Conservation (phyloP, 73 alveolate species). For the Paramecium sexaurelia region DNA sequence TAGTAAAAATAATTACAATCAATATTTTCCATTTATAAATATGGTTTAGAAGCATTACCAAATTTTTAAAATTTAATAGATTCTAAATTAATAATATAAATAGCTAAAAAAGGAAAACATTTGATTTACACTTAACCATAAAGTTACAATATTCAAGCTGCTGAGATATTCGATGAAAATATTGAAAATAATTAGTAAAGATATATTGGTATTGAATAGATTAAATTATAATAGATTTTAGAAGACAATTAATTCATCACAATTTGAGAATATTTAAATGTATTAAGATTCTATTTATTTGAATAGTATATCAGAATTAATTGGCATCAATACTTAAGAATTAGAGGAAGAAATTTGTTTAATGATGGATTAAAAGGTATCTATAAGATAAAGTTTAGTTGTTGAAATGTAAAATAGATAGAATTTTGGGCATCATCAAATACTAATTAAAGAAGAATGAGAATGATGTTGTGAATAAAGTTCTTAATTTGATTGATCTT, state of each 20-base stretch:
- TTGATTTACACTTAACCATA: constrained; percentile 36
- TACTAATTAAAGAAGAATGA: constrained; percentile 55
- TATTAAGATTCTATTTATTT: constrained; percentile 84
- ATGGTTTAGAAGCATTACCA: constrained; percentile 74
- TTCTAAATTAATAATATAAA: too few relatives aligned
- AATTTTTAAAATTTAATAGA: constrained; percentile 61
- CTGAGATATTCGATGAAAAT: constrained; percentile 60
- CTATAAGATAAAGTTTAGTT: neutral
- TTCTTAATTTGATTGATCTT: constrained; percentile 52
- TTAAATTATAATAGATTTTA: constrained; percentile 70
- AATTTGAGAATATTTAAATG: constrained; percentile 84
- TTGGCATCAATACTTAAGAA: constrained; percentile 11
- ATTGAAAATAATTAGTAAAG: neutral
- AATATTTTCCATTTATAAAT: constrained; percentile 69
- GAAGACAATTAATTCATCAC: constrained; percentile 90
- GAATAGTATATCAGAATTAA: constrained; percentile 78
- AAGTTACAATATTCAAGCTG: constrained; percentile 17
- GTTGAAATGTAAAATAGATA: constrained; percentile 62
- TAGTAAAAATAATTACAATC: neutral
- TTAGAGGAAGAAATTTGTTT: constrained; percentile 61
- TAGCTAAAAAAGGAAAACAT: constrained; percentile 70
- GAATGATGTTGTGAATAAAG: constrained; percentile 60
- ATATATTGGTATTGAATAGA: neutral
- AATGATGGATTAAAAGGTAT: constrained; percentile 48
- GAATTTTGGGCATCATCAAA: constrained; percentile 35